phyloP scores from a whole-genome alignment of 192 early-diverging fungal genomes.

The Rhizoclosmatium sp. region DNA sequence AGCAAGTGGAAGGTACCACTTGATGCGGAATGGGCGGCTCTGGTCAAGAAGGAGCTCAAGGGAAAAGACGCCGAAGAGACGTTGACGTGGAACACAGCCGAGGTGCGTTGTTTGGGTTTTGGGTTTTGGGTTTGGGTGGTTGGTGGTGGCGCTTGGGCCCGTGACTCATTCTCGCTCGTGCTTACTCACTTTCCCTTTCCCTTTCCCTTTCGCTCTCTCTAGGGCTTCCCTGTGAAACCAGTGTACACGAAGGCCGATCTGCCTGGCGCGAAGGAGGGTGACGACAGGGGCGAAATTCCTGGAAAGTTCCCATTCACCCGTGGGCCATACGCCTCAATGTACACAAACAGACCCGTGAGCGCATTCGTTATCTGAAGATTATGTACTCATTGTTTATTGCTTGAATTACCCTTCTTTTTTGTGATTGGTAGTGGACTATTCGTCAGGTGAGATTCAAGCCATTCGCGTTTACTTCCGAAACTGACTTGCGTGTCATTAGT shows the following conservation, averaged over 20 bases:
- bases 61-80: constrained; percentile 79
- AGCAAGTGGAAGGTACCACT: constrained; percentile 57
- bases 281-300: constrained; percentile 70
- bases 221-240: constrained; percentile 85
- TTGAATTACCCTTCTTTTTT: constrained; percentile 78
- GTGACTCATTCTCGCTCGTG: too few relatives aligned
- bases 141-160: too few relatives aligned
- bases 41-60: constrained; percentile 86
- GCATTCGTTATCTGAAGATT: constrained; percentile 10
- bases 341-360: constrained; percentile 29
- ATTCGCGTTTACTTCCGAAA: background rate
- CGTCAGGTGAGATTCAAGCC: constrained; percentile 64
- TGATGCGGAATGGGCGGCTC: constrained; percentile 74
- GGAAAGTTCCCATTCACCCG: constrained; percentile 89
- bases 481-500: constrained; percentile 53
- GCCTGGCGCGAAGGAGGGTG: constrained; percentile 41
- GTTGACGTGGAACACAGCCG: constrained; percentile 83
- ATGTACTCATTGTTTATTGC: background rate
- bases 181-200: too few relatives aligned
- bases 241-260: constrained; percentile 82
- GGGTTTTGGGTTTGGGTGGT: too few relatives aligned
- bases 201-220: background rate
- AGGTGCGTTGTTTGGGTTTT: constrained; percentile 49
- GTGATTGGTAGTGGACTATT: constrained; percentile 85
- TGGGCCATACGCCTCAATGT: constrained; percentile 52